Base-by-base conservation (phyloP, 164 flowering plant species). In the Paratinospora sagittata region DNA sequence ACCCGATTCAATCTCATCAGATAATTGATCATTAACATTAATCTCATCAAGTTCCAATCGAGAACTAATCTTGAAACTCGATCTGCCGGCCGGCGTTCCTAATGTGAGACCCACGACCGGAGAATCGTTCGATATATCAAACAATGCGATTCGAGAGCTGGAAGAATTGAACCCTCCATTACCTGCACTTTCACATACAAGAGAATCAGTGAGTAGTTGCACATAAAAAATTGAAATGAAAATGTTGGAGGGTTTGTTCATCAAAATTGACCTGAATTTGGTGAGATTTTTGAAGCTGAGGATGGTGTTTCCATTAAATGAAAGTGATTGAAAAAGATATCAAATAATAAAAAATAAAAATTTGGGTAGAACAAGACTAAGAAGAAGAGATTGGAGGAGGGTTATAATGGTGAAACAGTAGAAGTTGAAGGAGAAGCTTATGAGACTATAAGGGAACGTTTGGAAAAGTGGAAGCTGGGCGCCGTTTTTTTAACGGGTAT, bases 271-370 rank as follows among this genome's bases (percentile, higher is more conserved):
- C 63, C 63, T 60, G 63, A 60, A 60, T 60, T 13, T 23, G 27
- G 63, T 60, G 63, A 60, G 27, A 9, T 60, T 26, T 60, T 60
- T 60, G 63, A 24, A 60, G 63, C 9, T 60, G 63, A 60, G 27
- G 27, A 60, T 60, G 63, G 63, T 23, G 63, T 60, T 26, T 60
- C 63, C 27, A 60, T 60, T 60, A 60, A 60, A 11, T 49, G 57
- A 49, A 19, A 49, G 57, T 60, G 63, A 58, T 58, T 23, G 27
- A 60, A n/a, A n/a, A n/a, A n/a, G n/a, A n/a, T n/a, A n/a, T n/a
- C n/a, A n/a, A n/a, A n/a, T n/a, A n/a, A n/a, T n/a, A n/a, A n/a
- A n/a, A n/a, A n/a, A n/a, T n/a, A n/a, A n/a, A n/a, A n/a, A n/a
- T n/a, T n/a, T n/a, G n/a, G 8, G 11, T 10, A 60, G 3, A 24